Conservation (phyloP, 2,329 filamentous ascomycete genomes). For the Neoarthrinium moseri region DNA sequence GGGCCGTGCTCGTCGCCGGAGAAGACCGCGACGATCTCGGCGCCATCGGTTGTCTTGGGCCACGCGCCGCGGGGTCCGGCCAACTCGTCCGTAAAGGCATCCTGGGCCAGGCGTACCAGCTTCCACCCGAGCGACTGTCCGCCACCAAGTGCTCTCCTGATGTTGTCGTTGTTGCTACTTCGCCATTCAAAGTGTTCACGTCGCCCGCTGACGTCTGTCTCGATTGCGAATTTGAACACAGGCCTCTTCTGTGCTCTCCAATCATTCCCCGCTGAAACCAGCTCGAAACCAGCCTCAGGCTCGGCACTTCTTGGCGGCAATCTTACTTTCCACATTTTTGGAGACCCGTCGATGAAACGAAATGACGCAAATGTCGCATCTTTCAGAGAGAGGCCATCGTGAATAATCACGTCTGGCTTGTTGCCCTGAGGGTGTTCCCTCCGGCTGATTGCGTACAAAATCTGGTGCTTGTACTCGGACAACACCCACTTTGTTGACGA, state of each 20-base stretch:
- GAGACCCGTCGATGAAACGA: not conserved
- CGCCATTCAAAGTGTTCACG: constrained; percentile 4
- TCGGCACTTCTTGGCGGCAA: constrained; percentile 3
- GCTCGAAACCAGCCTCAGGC: not conserved
- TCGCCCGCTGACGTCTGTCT: not conserved
- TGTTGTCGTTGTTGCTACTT: constrained; percentile 6
- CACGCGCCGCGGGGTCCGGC: constrained; percentile 1
- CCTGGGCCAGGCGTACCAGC: constrained; percentile 1
- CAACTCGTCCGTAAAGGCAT: not conserved
- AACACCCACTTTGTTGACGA: constrained; percentile 1
- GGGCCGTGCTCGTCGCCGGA: not conserved
- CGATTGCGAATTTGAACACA: not conserved
- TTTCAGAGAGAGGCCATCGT: constrained; percentile 4
- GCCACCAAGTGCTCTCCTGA: constrained; percentile 1
- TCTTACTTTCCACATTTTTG: constrained; percentile 1
- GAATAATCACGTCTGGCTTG: constrained; percentile 6
- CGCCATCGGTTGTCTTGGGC: constrained; percentile 1
- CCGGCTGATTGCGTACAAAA: constrained; percentile 4
- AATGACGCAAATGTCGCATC: constrained; percentile 2
- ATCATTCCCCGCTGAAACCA: constrained; percentile 2
- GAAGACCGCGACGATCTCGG: constrained; percentile 4
- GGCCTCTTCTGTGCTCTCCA: constrained; percentile 5
- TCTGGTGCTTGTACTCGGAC: not conserved
- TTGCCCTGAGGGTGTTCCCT: constrained; percentile 4
- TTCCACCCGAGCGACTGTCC: constrained; percentile 1